Base-by-base conservation (phyloP, 2,329 filamentous ascomycete genomes). In the Fusarium graminum region DNA sequence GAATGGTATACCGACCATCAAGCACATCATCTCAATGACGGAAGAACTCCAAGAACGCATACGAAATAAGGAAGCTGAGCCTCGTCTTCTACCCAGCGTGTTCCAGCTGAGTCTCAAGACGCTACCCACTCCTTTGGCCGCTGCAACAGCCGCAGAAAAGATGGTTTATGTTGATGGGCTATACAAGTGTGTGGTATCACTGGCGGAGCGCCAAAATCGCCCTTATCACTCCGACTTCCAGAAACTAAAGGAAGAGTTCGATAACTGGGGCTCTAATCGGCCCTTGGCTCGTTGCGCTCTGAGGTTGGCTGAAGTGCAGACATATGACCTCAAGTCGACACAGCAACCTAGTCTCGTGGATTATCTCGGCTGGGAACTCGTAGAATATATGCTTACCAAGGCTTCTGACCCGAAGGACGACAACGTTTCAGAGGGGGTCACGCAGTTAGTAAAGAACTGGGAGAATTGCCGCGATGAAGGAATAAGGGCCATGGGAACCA, bases 221-320 rank as follows among this genome's bases (percentile, higher is more conserved):
- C 73, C 69, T 1, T 75, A 75, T 19, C 73, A 75, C 32, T 39
- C 50, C 1, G 69, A 74, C 22, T 67, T 75, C 28, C 16, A 42
- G 9, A 36, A 42, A 2, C 46, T 72, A 8, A 72, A 65, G 19
- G 38, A 41, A 7, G 55, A 57, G n/a, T 26, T 72, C 4, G 17
- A 56, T 1, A 30, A 41, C n/a, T 59, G 57, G 39, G 57, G 54
- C 3, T 10, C 22, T 2, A 12, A 4, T 4, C 26, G n/a, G 7
- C 38, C 11, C 12, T 56, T 54, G 40, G 50, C 36, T 1, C 51
- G 39, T 16, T 54, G 62, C 6, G 62, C 65, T 4, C 34, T 75
- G 22, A 61, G 63, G 36, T 22, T 63, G 17, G 59, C 36, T 8
- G 39, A 32, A 12, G n/a, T 39, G 3, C 44, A 52, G 7, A 29